phyloP scores from a whole-genome alignment of 2,329 filamentous ascomycete genomes.

The Elsinoe ampelina region DNA sequence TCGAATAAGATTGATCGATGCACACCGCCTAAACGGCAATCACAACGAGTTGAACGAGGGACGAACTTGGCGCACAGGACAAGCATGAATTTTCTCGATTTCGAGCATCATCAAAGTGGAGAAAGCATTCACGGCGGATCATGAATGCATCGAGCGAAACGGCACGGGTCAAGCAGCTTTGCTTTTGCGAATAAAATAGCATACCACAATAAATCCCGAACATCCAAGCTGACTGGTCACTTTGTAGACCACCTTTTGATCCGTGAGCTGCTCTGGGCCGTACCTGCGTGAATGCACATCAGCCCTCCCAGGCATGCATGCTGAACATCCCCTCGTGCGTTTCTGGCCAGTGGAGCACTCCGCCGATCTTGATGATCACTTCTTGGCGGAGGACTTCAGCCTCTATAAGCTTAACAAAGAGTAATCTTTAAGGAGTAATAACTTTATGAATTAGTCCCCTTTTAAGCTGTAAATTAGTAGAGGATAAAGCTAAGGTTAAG shows the following conservation, averaged over 20 bases:
- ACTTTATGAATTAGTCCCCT: no score
- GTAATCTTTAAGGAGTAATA: no score
- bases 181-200: background rate
- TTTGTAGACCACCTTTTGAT: background rate
- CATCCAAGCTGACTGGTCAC: background rate
- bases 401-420: no score
- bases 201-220: background rate
- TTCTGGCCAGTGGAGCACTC: no score
- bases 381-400: no score
- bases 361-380: no score
- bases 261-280: background rate
- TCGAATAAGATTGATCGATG: background rate
- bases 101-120: background rate
- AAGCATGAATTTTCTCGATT: constrained; percentile 7
- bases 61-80: background rate
- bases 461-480: no score
- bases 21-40: background rate
- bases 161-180: background rate
- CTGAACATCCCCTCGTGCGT: background rate
- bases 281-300: background rate
- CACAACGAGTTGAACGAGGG: background rate
- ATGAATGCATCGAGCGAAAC: constrained; percentile 1
- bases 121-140: background rate
- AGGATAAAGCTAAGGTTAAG: no score
- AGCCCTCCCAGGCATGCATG: background rate